Evolutionary conservation across 371 early-diverging fungal species (phyloP).

Genomic region (Chytridium lagenaria): DNA sequence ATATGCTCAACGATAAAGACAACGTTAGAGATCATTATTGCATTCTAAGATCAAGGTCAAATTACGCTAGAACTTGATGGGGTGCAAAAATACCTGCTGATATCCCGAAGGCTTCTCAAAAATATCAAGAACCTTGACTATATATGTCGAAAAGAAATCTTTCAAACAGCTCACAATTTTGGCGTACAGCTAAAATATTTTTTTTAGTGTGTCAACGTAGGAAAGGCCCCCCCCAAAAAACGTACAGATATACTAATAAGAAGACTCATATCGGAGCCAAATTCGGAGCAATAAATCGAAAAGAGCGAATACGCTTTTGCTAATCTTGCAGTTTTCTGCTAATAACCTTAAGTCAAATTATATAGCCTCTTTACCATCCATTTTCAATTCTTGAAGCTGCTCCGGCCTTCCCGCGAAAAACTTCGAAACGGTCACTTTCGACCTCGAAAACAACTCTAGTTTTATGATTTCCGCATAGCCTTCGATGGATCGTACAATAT

Average conservation of each 20-base stretch:
- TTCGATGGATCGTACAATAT: constrained; percentile 50
- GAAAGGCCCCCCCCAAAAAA: neutral
- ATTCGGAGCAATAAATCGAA: constrained; percentile 76
- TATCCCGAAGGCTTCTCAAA: constrained; percentile 25
- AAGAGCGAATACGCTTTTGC: constrained; percentile 41
- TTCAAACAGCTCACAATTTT: constrained; percentile 50
- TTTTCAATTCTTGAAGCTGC: neutral
- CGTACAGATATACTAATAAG: constrained; percentile 69
- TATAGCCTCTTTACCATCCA: neutral
- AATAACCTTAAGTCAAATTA: neutral
- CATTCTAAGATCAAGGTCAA: constrained; percentile 32
- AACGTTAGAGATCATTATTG: constrained; percentile 57
- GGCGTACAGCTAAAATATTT: constrained; percentile 50
- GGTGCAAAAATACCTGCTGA: constrained; percentile 12
- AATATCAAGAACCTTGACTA: constrained; percentile 21
- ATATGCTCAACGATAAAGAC: constrained; percentile 52
- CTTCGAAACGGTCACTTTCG: constrained; percentile 53
- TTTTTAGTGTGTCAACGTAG: no score
- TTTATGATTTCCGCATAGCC: constrained; percentile 25
- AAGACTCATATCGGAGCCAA: constrained; percentile 77
- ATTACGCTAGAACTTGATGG: neutral
- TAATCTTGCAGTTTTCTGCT: neutral
- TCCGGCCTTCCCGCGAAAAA: constrained; percentile 36
- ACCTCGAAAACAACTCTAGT: constrained; percentile 22
- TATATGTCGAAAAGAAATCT: constrained; percentile 47